A percentile compares a stretch with the other conserved stretches of the same genome.
Evolutionary conservation across 1,139 yeast genomes (phyloP).

Genomic region (Eremothecium sinecaudum): DNA sequence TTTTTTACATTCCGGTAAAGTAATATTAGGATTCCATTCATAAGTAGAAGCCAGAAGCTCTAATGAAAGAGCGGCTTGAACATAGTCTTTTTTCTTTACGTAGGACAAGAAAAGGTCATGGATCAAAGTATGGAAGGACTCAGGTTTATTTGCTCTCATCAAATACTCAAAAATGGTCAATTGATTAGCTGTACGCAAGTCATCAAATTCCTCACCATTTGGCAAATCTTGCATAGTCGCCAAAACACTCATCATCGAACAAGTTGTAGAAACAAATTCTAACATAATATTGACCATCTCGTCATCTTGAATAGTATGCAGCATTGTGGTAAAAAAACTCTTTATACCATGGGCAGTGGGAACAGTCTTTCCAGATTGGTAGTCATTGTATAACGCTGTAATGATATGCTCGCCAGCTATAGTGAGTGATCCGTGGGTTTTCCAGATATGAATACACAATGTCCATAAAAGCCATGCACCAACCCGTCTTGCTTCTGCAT

Average conservation of each 20-base stretch:
- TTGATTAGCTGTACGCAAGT: constrained; percentile 74
- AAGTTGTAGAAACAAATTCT: constrained; percentile 46
- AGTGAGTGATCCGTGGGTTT: constrained; percentile 13
- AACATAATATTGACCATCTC: constrained; percentile 49
- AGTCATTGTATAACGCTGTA: constrained; percentile 24
- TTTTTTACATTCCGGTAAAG: constrained; percentile 47
- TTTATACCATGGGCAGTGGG: constrained; percentile 21
- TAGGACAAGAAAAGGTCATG: constrained; percentile 65
- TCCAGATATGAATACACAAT: constrained; percentile 30
- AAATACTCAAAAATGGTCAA: constrained; percentile 69
- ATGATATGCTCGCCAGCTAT: constrained; percentile 17
- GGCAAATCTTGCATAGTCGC: constrained; percentile 69
- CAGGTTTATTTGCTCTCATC: constrained; percentile 72
- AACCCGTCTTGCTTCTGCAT: constrained; percentile 50
- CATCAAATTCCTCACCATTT: constrained; percentile 73
- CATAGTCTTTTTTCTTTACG: constrained; percentile 49
- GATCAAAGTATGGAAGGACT: constrained; percentile 67
- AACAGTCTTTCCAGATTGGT: constrained; percentile 19
- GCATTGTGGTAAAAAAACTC: constrained; percentile 16
- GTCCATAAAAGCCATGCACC: constrained; percentile 69
- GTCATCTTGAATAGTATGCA: constrained; percentile 39
- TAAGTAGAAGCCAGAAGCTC: constrained; percentile 72
- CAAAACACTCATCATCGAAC: constrained; percentile 57
- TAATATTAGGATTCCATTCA: constrained; percentile 58
- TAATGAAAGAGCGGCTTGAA: constrained; percentile 77